Percentiles rank a stretch among this genome's conserved stretches.
Conservation (phyloP, 2,329 filamentous ascomycete genomes). For the Xylariomycetidae sp. region DNA sequence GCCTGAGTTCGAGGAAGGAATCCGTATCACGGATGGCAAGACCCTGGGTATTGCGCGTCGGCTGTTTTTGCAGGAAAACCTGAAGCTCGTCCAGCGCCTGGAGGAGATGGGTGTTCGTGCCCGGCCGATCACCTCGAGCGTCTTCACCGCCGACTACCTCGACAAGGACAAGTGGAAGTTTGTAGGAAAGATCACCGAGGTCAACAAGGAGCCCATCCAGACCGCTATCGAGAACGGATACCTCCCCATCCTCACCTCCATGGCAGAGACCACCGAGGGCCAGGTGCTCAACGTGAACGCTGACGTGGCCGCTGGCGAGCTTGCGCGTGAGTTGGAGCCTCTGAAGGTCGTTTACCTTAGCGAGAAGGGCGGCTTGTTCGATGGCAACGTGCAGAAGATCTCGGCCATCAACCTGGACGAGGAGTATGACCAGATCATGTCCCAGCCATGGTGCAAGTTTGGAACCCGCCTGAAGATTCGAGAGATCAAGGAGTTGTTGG, state of each 20-base stretch:
- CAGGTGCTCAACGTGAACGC: constrained; percentile 97
- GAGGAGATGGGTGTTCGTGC: constrained; percentile 86
- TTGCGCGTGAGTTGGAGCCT: constrained; percentile 82
- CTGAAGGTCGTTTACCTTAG: constrained; percentile 98
- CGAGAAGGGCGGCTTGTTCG: constrained; percentile 93
- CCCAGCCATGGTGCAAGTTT: constrained; percentile 89
- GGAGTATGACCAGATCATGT: constrained; percentile 90
- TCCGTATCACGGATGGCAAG: constrained; percentile 91
- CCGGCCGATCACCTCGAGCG: constrained; percentile 80
- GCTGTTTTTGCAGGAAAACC: constrained; percentile 91
- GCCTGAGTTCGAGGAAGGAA: constrained; percentile 94
- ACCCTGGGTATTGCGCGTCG: constrained; percentile 85
- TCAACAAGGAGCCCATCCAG: constrained; percentile 87
- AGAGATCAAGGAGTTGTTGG: constrained; percentile 91
- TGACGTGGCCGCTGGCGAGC: constrained; percentile 89
- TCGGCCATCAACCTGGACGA: constrained; percentile 96
- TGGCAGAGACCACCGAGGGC: constrained; percentile 88
- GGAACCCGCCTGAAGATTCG: constrained; percentile 95
- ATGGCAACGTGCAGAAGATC: constrained; percentile 90
- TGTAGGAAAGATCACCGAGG: constrained; percentile 90
- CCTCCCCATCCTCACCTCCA: constrained; percentile 88
- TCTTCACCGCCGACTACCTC: constrained; percentile 89
- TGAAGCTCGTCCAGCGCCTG: constrained; percentile 83
- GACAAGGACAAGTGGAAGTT: constrained; percentile 95
- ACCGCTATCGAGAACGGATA: constrained; percentile 86